Percentiles rank a stretch among this genome's conserved stretches.
These are phyloP conservation scores for Ascoidea tarda DNA, from an alignment of 805 yeast genomes.

Conservation along the genomic window DNA sequence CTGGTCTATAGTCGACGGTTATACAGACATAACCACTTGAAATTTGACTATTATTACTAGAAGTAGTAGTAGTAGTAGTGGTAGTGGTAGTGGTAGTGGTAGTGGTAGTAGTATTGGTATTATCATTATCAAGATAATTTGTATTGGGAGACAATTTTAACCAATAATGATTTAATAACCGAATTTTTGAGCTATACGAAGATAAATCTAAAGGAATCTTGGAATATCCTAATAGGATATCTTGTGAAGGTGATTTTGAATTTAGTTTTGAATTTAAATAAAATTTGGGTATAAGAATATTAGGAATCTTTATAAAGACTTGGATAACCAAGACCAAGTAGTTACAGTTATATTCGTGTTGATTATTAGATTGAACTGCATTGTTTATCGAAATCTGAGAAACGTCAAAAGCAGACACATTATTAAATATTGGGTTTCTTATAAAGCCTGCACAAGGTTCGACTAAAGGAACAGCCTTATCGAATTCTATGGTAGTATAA, in stretches of 20 bases:
- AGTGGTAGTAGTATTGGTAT: too few relatives aligned
- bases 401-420: constrained; percentile 84
- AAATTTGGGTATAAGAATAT: constrained; percentile 34
- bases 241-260: constrained; percentile 29
- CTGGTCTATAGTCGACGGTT: constrained; percentile 57
- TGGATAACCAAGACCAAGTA: constrained; percentile 56
- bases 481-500: constrained; percentile 83
- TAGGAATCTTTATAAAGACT: constrained; percentile 67
- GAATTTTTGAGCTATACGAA: constrained; percentile 27
- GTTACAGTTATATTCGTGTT: too few relatives aligned
- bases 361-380: too few relatives aligned
- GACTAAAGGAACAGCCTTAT: constrained; percentile 80
- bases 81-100: too few relatives aligned
- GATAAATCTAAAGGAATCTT: constrained; percentile 44
- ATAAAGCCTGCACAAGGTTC: constrained; percentile 81
- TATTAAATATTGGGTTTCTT: constrained; percentile 70
- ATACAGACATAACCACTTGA: constrained; percentile 39
- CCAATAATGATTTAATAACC: constrained; percentile 59
- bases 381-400: constrained; percentile 23
- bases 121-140: too few relatives aligned
- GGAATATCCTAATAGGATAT: constrained; percentile 63
- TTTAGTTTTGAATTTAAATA: not conserved
- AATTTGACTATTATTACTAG: not conserved
- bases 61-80: too few relatives aligned
- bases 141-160: constrained; percentile 15